These are phyloP conservation scores for Zizania latifolia DNA, from an alignment of 176 grass and related monocot species.

Conservation along the genomic window DNA sequence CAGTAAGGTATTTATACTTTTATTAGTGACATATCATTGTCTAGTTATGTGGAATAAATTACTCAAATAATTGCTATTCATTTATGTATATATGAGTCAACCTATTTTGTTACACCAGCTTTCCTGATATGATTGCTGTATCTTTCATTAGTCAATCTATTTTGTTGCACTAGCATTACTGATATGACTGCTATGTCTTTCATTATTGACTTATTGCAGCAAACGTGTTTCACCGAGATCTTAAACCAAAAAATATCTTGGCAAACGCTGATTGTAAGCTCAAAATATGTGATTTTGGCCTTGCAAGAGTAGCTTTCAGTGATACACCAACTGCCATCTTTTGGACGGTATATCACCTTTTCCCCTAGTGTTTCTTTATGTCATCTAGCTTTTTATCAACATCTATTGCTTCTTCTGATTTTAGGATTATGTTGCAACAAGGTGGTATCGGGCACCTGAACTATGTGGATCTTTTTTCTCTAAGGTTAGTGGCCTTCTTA, in stretches of 20 bases:
- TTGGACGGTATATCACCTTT: slow-evolving; percentile 49
- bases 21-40: neutral
- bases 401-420: neutral
- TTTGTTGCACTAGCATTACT: too few species aligned
- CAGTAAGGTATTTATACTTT: too few species aligned
- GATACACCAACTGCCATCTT: slow-evolving; percentile 80
- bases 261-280: slow-evolving; percentile 82
- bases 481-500: slow-evolving; percentile 33
- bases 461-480: slow-evolving; percentile 78
- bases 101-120: neutral
- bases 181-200: neutral
- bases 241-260: slow-evolving; percentile 78
- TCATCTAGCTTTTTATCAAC: neutral
- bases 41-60: neutral
- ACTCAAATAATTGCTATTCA: neutral
- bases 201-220: slow-evolving; percentile 28
- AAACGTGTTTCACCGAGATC: slow-evolving; percentile 69
- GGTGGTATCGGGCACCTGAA: slow-evolving; percentile 77
- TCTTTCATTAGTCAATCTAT: too few species aligned
- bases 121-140: neutral
- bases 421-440: slow-evolving; percentile 83
- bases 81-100: neutral
- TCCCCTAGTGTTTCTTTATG: neutral
- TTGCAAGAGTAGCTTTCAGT: slow-evolving; percentile 68
- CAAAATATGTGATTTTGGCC: slow-evolving; percentile 84